Evolutionary conservation across 1,284 basidiomycete species (phyloP), one percentile per base, ranked within the genome.

Genomic region (Sanghuangporus sanghuang): DNA sequence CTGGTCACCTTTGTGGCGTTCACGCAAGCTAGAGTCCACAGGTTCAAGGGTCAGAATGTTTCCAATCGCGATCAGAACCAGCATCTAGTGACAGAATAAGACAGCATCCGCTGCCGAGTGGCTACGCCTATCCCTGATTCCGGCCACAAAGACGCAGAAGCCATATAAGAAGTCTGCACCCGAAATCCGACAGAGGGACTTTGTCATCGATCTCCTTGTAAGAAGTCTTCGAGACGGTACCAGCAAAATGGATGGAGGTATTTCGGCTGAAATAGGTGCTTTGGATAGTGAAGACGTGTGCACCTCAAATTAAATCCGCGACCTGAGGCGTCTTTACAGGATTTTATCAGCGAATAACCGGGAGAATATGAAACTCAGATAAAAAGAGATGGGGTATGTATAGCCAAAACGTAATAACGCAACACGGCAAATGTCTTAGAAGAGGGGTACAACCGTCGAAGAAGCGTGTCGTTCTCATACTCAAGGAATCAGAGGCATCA

Each of bases 381-480:
- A 39, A 35, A 60, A 52, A 46, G 6, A 35, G 27, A 21, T 16
- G 35, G 35, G 23, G 36, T 2, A n/a, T 49, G 46, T 35, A 18
- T 59, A 12, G 42, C 39, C 18, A 39, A 60, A 49, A 60, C 58
- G 58, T 60, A 60, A 60, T 52, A 60, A 38, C 35, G 49, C 58
- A n/a, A 38, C 58, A 52, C 9, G 36, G 32, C 3, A 46, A 11
- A 50, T 52, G 18, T 48, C 18, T 18, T 12, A 49, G 49, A 60
- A 60, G 49, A 52, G 35, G 58, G 48, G 44, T 46, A 14, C 44
- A 46, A 18, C 16, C 2, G 0, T n/a, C 44, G 44, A 46, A 46
- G 44, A n/a, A 16, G 44, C 1, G 16, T n/a, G 44, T 46, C 16
- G 16, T 46, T 46, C 44, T 46, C 44, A 46, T n/a, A 18, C 11